Evolutionary conservation across 2,329 filamentous ascomycete species (phyloP).

Genomic region (Colletotrichum caudatum): DNA sequence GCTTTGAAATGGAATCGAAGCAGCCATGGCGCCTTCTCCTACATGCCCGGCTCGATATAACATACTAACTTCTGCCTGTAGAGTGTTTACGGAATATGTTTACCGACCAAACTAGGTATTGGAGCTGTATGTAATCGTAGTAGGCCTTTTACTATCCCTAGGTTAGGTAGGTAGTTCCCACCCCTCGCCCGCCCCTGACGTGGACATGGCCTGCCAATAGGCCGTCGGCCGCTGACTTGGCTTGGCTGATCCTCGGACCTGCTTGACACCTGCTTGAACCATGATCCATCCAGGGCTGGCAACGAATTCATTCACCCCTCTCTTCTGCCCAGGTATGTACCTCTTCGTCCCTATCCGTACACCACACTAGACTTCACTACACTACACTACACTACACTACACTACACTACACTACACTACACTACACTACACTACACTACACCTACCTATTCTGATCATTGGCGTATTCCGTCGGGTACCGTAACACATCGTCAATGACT

Average conservation of each 20-base stretch:
- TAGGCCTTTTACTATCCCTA: background rate
- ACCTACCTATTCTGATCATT: background rate
- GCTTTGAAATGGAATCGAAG: background rate
- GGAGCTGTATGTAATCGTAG: too few relatives aligned
- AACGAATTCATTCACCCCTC: background rate
- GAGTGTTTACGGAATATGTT: background rate
- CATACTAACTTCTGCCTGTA: too few relatives aligned
- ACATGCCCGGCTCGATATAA: background rate
- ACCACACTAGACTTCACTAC: too few relatives aligned
- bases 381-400: too few relatives aligned
- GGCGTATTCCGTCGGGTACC: background rate
- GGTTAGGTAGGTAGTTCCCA: background rate
- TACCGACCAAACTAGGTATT: too few relatives aligned
- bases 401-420: too few relatives aligned
- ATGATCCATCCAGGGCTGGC: background rate
- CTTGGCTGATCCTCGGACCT: conserved; percentile 16
- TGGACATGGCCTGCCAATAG: conserved; percentile 28
- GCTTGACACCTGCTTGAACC: background rate
- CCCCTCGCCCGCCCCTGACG: conserved; percentile 9
- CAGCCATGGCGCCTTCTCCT: too few relatives aligned
- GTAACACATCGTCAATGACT: background rate
- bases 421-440: too few relatives aligned
- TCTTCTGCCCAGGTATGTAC: background rate
- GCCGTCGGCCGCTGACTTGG: conserved; percentile 24
- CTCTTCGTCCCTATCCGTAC: background rate